Conservation (phyloP, 805 yeast species). For the Tetrapisispora pingtungensis region DNA sequence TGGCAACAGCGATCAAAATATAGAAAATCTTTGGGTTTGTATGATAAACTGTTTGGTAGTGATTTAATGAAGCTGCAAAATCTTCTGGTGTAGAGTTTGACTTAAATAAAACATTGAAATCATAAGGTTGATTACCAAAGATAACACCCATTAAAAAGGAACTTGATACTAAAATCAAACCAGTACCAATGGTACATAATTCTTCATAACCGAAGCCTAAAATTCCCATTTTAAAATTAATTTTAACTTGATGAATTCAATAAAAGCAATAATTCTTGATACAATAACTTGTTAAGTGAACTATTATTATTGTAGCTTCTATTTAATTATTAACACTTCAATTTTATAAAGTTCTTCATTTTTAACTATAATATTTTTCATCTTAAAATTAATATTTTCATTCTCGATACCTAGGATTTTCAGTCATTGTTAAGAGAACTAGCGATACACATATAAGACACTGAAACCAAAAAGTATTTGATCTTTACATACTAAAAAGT, state of each 20-base stretch:
- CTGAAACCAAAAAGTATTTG: too few relatives aligned
- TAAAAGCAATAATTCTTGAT: too few relatives aligned
- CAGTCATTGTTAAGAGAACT: neutral
- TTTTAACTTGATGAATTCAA: too few relatives aligned
- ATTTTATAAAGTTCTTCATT: too few relatives aligned
- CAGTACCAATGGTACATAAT: conserved; percentile 24
- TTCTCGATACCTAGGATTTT: too few relatives aligned
- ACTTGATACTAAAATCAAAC: conserved; percentile 33
- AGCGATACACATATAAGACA: too few relatives aligned
- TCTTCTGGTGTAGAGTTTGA: conserved; percentile 40
- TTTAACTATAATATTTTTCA: too few relatives aligned
- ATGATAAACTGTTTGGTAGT: conserved; percentile 65
- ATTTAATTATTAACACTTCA: too few relatives aligned
- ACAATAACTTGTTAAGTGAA: too few relatives aligned
- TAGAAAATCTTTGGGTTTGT: conserved; percentile 37
- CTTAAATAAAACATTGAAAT: conserved; percentile 62
- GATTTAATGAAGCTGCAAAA: conserved; percentile 53
- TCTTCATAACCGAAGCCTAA: conserved; percentile 18
- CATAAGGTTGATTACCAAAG: conserved; percentile 75
- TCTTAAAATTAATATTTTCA: too few relatives aligned
- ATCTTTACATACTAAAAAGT: too few relatives aligned
- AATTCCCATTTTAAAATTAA: neutral
- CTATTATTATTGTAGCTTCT: too few relatives aligned
- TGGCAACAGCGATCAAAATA: conserved; percentile 54
- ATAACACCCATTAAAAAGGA: conserved; percentile 75